phyloP scores from a whole-genome alignment of 495 filamentous ascomycete species.

The Aspergillus carlsbadensis region DNA sequence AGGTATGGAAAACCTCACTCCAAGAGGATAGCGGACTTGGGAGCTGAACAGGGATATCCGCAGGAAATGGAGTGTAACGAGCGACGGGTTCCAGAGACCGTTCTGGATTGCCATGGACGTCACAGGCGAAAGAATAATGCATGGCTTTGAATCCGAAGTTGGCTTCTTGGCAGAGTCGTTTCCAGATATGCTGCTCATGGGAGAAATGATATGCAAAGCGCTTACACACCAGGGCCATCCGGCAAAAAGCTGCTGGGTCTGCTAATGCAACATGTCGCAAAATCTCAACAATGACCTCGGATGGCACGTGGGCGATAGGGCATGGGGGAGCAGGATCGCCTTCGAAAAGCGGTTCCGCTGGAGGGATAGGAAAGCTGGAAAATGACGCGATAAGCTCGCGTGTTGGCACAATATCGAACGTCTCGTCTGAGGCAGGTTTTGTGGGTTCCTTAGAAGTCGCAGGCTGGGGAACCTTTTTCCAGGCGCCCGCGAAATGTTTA shows the following conservation, averaged over 20 bases:
- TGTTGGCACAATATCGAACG: conserved; percentile 49
- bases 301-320: conserved; percentile 73
- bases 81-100: conserved; percentile 31
- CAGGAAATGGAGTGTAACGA: conserved; percentile 45
- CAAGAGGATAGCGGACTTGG: conserved; percentile 41
- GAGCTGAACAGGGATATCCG: conserved; percentile 28
- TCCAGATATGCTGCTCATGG: conserved; percentile 90
- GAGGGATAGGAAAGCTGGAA: conserved; percentile 61
- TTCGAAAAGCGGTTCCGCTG: conserved; percentile 57
- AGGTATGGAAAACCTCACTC: conserved; percentile 70
- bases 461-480: conserved; percentile 50
- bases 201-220: conserved; percentile 79
- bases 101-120: conserved; percentile 61
- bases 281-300: conserved; percentile 78
- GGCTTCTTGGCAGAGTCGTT: conserved; percentile 62
- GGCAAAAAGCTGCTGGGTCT: conserved; percentile 78
- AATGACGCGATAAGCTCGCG: conserved; percentile 76
- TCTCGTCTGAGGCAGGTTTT: conserved; percentile 41
- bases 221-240: conserved; percentile 83
- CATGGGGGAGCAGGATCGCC: conserved; percentile 68
- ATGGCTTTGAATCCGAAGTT: conserved; percentile 81
- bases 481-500: conserved; percentile 76
- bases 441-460: conserved; percentile 55
- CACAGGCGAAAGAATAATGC: conserved; percentile 74
- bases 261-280: conserved; percentile 64